Base-by-base conservation (phyloP, 306 rosid species). In the Acacia confusa region DNA sequence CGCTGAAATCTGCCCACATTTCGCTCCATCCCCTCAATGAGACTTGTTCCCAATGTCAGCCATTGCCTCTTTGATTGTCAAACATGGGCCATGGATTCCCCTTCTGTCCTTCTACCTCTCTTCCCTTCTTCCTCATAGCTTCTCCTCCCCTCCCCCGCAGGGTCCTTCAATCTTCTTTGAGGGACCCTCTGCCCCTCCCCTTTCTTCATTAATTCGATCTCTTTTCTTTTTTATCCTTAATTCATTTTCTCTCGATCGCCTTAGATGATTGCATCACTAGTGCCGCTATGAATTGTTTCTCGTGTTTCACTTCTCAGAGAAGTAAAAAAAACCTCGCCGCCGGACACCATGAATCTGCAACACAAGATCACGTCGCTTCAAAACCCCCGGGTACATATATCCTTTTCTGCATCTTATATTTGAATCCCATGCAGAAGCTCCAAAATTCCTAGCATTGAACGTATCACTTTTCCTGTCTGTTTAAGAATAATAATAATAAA, bases 151-250 rank as follows among this genome's bases (percentile, higher is more conserved):
- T 32, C 81, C 72, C 12, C 55, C 73, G 79, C 38, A 24, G 94
- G 98, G 97, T 94, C 97, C 97, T 94, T 92, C 95, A 80, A 84
- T 86, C 58, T 30, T n/a, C 72, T 68, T 81, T 86, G 96, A 76
- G 87, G 98, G 97, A 87, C 95, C 98, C 95, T 77, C 68, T 65
- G 24, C 41, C 50, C 72, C 74, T 38, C 43, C 13, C 47, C 80
- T 77, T 22, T 16, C 17, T 36, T 10, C 6, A 22, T 22, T 58
- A 25, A 58, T 11, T 16, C n/a, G n/a, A n/a, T n/a, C 15, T 34
- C 53, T 6, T 2, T 11, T 17, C 6, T n/a, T 12, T 13, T 24
- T 6, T 13, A 1, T 24, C 1, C 17, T 20, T n/a, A n/a, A n/a
- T 30, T 1, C 53, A 40, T 50, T 48, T n/a, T 41, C 34, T 27